Evolutionary conservation across 2,329 filamentous ascomycete species (phyloP).

Genomic region (Ophiostoma australiae): DNA sequence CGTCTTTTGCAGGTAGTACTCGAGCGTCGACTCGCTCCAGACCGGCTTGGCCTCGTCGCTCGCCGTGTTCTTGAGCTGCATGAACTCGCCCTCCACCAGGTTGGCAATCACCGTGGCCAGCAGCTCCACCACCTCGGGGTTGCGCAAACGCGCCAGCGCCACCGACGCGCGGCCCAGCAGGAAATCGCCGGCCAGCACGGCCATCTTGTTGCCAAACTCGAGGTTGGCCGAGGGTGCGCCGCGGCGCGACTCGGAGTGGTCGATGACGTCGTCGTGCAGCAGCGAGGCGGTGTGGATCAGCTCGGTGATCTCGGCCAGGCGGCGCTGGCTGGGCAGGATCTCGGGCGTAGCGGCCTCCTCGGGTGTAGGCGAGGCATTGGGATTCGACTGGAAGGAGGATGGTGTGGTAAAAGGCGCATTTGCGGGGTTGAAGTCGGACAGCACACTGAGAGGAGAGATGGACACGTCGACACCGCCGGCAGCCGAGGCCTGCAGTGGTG

Average conservation of each 20-base stretch:
- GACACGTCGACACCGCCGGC: conserved; percentile 46
- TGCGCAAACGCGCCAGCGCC: conserved; percentile 79
- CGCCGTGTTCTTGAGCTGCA: conserved; percentile 97
- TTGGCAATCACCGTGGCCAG: conserved; percentile 96
- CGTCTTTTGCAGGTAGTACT: conserved; percentile 96
- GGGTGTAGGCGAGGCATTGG: conserved; percentile 32
- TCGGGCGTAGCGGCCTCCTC: conserved; percentile 47
- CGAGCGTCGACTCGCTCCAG: conserved; percentile 83
- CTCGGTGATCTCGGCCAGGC: conserved; percentile 93
- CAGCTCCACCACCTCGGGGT: conserved; percentile 91
- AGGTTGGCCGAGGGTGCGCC: conserved; percentile 84
- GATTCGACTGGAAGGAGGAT: neutral
- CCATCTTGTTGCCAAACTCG: conserved; percentile 99
- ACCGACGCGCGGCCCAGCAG: conserved; percentile 89
- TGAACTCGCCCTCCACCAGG: conserved; percentile 96
- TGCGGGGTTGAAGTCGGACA: conserved; percentile 77
- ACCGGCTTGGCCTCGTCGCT: conserved; percentile 76
- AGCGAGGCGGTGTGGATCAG: conserved; percentile 95
- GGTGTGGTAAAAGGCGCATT: neutral
- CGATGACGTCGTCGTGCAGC: conserved; percentile 96
- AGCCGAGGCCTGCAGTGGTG: conserved; percentile 40
- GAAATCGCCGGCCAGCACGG: conserved; percentile 95
- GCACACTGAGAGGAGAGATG: conserved; percentile 52
- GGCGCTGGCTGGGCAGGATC: conserved; percentile 87
- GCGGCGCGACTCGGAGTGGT: conserved; percentile 80